Base-by-base conservation (phyloP, 2,329 filamentous ascomycete genomes). In the Fusarium algeriense region DNA sequence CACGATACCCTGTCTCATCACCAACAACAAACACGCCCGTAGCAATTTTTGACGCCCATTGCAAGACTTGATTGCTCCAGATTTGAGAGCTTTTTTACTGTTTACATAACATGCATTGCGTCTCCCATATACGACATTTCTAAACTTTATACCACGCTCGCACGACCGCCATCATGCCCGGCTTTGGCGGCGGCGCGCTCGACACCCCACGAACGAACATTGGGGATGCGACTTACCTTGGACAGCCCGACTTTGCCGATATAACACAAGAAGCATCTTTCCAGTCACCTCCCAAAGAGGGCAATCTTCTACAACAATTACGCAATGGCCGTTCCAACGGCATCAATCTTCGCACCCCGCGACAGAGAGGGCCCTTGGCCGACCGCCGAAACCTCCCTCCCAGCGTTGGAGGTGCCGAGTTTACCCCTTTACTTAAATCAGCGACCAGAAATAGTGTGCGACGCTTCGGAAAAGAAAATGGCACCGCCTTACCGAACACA, bases 391-490 rank as follows among this genome's bases (percentile, higher is more conserved):
- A 94, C 76, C 85, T 94, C 26, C 92, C 91, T 26, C 85, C 86
- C 40, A 87, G 88, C 70, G 82, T 91, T 44, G 88, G 85, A 46
- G 89, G 88, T 58, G 91, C 90, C 75, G 97, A 99, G 77, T 99
- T 99, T 80, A 99, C 96, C 1, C 96, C 97, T 0, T 85, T 99
- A 74, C 89, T 99, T 79, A 97, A 97, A 81, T 94, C 85, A 28
- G 90, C 88, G n/a, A 91, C 88, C 78, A 86, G 84, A 85, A 95
- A 86, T 84, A 94, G 85, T 87, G 92, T 85, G 84, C 91, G 85
- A 81, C 88, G 82, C 69, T 87, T 79, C 81, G 89, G 87, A 79
- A 92, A 88, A 80, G 89, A 88, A 81, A 92, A 90, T 80, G 85
- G 81, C 61, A 85, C 86, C 46, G 85, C 86, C 30, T 85, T 84